Percentiles rank a stretch among this genome's conserved stretches.
Conservation (phyloP, 805 yeast genomes). For the Cyberlindnera veronae region DNA sequence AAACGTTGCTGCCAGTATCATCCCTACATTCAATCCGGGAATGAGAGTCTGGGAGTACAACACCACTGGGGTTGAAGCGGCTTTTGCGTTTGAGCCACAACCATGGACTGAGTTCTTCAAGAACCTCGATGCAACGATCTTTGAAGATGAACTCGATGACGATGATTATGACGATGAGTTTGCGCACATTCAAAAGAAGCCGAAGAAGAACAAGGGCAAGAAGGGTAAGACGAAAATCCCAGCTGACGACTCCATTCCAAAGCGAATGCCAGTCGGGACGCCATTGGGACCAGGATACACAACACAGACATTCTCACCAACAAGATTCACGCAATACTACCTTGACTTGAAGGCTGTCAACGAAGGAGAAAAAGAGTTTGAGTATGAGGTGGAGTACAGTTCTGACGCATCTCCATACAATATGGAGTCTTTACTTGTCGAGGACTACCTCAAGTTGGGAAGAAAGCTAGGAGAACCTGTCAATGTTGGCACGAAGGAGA, state of each 20-base stretch:
- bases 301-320: slow-evolving; percentile 71
- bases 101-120: slow-evolving; percentile 62
- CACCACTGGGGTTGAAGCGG: slow-evolving; percentile 45
- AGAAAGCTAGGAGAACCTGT: slow-evolving; percentile 46
- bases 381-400: slow-evolving; percentile 62
- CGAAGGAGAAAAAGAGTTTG: slow-evolving; percentile 41
- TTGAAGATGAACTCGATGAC: slow-evolving; percentile 27
- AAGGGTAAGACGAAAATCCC: slow-evolving; percentile 26
- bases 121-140: slow-evolving; percentile 38
- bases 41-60: slow-evolving; percentile 86
- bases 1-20: slow-evolving; percentile 67
- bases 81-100: slow-evolving; percentile 23
- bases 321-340: slow-evolving; percentile 68
- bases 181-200: neutral
- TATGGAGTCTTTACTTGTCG: slow-evolving; percentile 53
- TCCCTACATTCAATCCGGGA: slow-evolving; percentile 85
- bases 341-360: slow-evolving; percentile 57
- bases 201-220: slow-evolving; percentile 20
- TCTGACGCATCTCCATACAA: slow-evolving; percentile 59
- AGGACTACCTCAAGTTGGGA: slow-evolving; percentile 60
- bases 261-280: slow-evolving; percentile 49
- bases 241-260: slow-evolving; percentile 59
- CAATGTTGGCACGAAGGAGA: slow-evolving; percentile 6
- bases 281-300: slow-evolving; percentile 74
- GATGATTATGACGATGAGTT: slow-evolving; percentile 16